These are phyloP conservation scores for Hygrocybe punicea DNA, from an alignment of 768 basidiomycete species.

Conservation along the genomic window DNA sequence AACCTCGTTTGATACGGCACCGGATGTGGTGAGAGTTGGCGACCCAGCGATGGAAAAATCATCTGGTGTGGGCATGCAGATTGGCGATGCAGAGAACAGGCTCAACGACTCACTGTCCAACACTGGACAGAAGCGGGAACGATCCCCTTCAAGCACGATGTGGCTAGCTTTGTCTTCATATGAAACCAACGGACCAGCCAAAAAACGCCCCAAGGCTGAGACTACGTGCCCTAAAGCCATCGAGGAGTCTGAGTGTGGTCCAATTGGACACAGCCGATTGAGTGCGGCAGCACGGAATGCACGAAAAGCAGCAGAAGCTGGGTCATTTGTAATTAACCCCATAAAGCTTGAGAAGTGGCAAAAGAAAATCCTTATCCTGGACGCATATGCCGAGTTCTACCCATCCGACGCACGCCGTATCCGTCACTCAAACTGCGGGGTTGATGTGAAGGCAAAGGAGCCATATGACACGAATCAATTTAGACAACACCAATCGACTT, in stretches of 20 bases:
- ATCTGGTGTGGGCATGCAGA: too few species aligned
- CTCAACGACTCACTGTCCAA: too few species aligned
- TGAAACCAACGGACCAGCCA: not conserved
- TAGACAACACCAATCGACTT: constrained; percentile 7
- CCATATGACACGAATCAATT: constrained; percentile 12
- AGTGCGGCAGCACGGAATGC: not conserved
- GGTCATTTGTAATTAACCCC: not conserved
- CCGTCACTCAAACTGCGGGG: constrained; percentile 14
- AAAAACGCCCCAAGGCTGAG: not conserved
- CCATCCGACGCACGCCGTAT: constrained; percentile 4
- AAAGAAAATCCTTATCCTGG: constrained; percentile 6
- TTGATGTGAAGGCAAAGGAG: constrained; percentile 9
- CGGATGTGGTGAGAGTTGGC: too few species aligned
- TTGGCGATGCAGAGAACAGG: too few species aligned
- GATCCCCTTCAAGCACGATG: too few species aligned
- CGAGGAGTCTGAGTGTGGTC: not conserved
- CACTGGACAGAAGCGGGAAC: too few species aligned
- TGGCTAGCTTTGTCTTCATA: not conserved
- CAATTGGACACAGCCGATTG: not conserved
- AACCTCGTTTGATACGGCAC: too few species aligned
- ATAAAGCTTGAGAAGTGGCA: constrained; percentile 2
- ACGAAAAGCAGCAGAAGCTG: not conserved
- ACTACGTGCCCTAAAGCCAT: not conserved
- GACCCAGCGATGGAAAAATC: too few species aligned
- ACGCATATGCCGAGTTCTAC: not conserved